These are phyloP conservation scores for Neurospora sp. DNA, from an alignment of 495 filamentous ascomycete genomes.

Conservation along the genomic window DNA sequence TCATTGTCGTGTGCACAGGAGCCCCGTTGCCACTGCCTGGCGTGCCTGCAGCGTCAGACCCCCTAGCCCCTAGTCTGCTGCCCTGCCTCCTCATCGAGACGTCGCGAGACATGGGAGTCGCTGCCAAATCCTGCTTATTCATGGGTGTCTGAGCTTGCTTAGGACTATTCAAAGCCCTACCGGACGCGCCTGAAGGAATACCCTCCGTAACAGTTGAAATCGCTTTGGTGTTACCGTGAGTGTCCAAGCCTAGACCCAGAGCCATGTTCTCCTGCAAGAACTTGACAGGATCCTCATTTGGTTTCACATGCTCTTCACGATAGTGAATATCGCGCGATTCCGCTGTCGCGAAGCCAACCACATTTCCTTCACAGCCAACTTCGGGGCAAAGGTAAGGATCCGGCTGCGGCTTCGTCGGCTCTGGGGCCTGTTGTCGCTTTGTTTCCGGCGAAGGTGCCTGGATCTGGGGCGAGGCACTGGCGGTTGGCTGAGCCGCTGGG, in stretches of 20 bases:
- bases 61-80: conserved; percentile 26
- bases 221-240: conserved; percentile 30
- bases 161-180: conserved; percentile 13
- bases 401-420: conserved; percentile 23
- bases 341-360: conserved; percentile 43
- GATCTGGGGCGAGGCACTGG: conserved; percentile 38
- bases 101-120: conserved; percentile 38
- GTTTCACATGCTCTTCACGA: conserved; percentile 44
- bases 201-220: not conserved
- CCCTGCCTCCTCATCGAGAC: conserved; percentile 34
- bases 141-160: conserved; percentile 36
- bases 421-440: conserved; percentile 28
- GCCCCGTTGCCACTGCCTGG: conserved; percentile 17
- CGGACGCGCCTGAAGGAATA: not conserved
- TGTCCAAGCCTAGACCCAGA: conserved; percentile 32
- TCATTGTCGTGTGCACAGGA: conserved; percentile 5
- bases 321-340: conserved; percentile 41
- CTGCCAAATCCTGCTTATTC: conserved; percentile 21
- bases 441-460: conserved; percentile 36
- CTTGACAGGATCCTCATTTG: conserved; percentile 40
- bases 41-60: conserved; percentile 14
- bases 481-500: conserved; percentile 15
- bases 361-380: conserved; percentile 33
- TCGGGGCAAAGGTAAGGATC: conserved; percentile 34
- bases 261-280: conserved; percentile 39